Percentiles rank a stretch among this genome's conserved stretches.
These are phyloP conservation scores for Arabidopsis lyrata DNA, from an alignment of 441 rosid species.

Conservation along the genomic window DNA sequence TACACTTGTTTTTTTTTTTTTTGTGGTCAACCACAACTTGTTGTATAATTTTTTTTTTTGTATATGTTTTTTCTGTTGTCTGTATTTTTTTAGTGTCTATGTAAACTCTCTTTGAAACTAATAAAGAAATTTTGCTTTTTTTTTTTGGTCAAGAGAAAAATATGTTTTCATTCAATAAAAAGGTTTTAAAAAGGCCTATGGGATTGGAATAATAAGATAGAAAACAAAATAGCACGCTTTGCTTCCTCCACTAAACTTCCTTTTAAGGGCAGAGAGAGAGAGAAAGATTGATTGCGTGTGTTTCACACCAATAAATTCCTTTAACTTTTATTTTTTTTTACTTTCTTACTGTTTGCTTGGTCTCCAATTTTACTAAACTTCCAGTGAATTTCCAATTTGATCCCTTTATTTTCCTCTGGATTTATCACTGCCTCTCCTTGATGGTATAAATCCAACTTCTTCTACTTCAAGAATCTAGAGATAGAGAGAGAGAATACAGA, in stretches of 20 bases:
- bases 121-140: neutral
- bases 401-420: constrained; percentile 7
- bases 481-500: constrained; percentile 31
- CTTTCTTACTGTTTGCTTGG: constrained; percentile 19
- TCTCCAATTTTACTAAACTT: neutral
- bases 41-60: no score
- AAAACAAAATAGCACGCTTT: constrained; percentile 56
- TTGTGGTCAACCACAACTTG: neutral
- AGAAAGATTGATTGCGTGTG: constrained; percentile 56
- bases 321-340: constrained; percentile 36
- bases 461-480: constrained; percentile 20
- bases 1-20: neutral
- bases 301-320: constrained; percentile 38
- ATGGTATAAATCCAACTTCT: constrained; percentile 1
- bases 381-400: constrained; percentile 12
- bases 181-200: neutral
- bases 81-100: no score
- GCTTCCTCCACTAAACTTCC: constrained; percentile 66
- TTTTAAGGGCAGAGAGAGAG: constrained; percentile 33
- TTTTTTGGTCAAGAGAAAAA: no score
- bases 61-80: no score
- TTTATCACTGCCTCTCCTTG: constrained; percentile 23
- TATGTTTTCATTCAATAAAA: no score
- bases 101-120: neutral
- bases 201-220: neutral